Evolutionary conservation across 2,329 filamentous ascomycete species (phyloP).

Genomic region (Botrytis deweyae): DNA sequence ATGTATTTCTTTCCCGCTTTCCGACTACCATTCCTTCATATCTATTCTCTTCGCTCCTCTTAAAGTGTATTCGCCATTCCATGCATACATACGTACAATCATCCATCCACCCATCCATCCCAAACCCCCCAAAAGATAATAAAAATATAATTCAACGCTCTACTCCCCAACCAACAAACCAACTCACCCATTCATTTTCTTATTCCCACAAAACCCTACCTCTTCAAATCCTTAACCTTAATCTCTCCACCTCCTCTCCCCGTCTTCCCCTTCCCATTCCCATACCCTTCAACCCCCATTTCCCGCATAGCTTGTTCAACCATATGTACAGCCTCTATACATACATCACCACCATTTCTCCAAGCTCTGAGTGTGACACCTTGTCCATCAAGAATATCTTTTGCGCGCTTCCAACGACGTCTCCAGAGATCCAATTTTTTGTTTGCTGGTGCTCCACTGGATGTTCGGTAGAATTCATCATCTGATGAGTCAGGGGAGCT

Average conservation of each 20-base stretch:
- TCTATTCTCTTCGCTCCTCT: neutral
- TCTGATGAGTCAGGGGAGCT: constrained; percentile 33
- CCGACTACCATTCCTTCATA: neutral
- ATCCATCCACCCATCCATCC: neutral
- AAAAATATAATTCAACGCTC: neutral
- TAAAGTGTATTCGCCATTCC: neutral
- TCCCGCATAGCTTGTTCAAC: constrained; percentile 55
- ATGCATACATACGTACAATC: neutral
- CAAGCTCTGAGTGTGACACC: constrained; percentile 72
- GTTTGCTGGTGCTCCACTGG: constrained; percentile 43
- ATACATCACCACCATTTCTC: constrained; percentile 69
- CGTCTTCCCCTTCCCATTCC: constrained; percentile 34
- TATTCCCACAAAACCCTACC: constrained; percentile 2
- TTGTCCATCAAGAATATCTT: constrained; percentile 58
- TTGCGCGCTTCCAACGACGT: constrained; percentile 64
- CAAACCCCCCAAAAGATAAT: neutral
- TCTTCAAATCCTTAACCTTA: constrained; percentile 40
- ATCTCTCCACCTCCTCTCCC: constrained; percentile 37
- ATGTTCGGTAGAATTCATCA: constrained; percentile 32
- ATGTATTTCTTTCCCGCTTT: neutral
- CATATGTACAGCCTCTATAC: constrained; percentile 63
- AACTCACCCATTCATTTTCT: neutral
- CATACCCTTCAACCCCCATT: constrained; percentile 42
- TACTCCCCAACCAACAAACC: neutral
- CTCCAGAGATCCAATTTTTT: constrained; percentile 74